Evolutionary conservation across 2,329 filamentous ascomycete genomes (phyloP).

Genomic region (Colletotrichum destructivum): DNA sequence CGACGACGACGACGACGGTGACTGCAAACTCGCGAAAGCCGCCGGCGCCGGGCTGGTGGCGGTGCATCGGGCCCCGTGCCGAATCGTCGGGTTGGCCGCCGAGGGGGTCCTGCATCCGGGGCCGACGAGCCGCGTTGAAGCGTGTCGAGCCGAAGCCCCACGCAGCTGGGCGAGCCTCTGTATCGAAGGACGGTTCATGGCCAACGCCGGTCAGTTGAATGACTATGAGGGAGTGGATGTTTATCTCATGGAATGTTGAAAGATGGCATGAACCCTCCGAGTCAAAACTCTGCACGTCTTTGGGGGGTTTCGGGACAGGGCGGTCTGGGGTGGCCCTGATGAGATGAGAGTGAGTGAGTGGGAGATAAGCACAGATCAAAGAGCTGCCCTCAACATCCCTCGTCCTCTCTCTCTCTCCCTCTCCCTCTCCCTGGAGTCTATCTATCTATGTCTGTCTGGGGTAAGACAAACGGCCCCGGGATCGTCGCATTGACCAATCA

Average conservation of each 20-base stretch:
- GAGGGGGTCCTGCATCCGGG: constrained; percentile 11
- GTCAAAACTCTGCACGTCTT: constrained; percentile 12
- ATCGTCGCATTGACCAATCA: constrained; percentile 32
- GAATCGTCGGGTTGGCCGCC: constrained; percentile 19
- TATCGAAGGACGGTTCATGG: constrained; percentile 37
- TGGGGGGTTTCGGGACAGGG: not conserved
- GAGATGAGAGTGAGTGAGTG: not conserved
- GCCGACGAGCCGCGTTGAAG: constrained; percentile 34
- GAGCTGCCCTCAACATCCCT: constrained; percentile 9
- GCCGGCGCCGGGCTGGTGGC: not conserved
- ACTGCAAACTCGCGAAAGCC: not conserved
- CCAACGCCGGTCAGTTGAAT: constrained; percentile 20
- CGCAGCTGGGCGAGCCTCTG: constrained; percentile 38
- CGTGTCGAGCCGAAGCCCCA: constrained; percentile 39
- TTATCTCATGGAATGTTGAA: not conserved
- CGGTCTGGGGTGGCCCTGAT: constrained; percentile 28
- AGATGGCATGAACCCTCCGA: not conserved
- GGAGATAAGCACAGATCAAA: constrained; percentile 34
- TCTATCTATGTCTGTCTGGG: constrained; percentile 28
- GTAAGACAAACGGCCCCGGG: constrained; percentile 35
- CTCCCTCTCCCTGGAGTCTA: constrained; percentile 5
- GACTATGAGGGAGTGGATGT: not conserved
- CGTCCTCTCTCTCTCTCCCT: not conserved
- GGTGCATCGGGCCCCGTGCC: constrained; percentile 4
- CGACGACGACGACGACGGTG: no score